These are phyloP conservation scores for Diophrys sp. DNA, from an alignment of 73 alveolate species.

Conservation along the genomic window DNA sequence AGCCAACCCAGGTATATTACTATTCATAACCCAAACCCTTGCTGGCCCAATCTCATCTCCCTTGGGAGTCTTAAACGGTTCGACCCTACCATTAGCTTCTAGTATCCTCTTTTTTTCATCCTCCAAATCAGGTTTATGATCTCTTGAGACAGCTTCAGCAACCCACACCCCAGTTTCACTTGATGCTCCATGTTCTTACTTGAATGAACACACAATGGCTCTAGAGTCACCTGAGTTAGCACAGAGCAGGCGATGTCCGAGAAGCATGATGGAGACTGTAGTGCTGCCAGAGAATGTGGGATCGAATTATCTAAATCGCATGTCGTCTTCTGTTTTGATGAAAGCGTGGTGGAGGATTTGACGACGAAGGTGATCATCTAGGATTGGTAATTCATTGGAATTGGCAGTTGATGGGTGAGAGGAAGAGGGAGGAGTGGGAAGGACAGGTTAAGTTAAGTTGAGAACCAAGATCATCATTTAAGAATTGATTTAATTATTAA, in stretches of 20 bases:
- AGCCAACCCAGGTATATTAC: conserved; percentile 63
- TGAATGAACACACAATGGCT: conserved; percentile 43
- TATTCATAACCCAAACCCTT: conserved; percentile 54
- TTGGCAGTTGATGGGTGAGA: too few species aligned
- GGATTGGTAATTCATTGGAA: too few species aligned
- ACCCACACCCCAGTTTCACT: conserved; percentile 6
- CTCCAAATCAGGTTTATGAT: conserved; percentile 54
- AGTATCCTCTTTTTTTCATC: conserved; percentile 47
- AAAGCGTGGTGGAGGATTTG: too few species aligned
- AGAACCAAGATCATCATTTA: too few species aligned
- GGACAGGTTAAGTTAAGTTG: too few species aligned
- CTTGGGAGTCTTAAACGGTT: conserved; percentile 8
- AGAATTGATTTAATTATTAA: too few species aligned
- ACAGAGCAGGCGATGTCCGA: conserved; percentile 40
- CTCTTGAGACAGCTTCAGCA: conserved; percentile 31
- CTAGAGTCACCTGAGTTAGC: conserved; percentile 67
- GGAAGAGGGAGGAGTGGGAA: too few species aligned
- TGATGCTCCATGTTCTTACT: not conserved
- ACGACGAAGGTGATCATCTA: too few species aligned
- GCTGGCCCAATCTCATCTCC: conserved; percentile 49
- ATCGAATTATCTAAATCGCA: conserved; percentile 26
- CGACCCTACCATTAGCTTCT: conserved; percentile 41
- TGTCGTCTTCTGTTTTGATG: not conserved
- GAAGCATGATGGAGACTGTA: conserved; percentile 41
- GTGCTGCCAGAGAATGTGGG: conserved; percentile 48